Evolutionary conservation across 208 protist genomes (phyloP).

Genomic region (Zelonia costaricensis): DNA sequence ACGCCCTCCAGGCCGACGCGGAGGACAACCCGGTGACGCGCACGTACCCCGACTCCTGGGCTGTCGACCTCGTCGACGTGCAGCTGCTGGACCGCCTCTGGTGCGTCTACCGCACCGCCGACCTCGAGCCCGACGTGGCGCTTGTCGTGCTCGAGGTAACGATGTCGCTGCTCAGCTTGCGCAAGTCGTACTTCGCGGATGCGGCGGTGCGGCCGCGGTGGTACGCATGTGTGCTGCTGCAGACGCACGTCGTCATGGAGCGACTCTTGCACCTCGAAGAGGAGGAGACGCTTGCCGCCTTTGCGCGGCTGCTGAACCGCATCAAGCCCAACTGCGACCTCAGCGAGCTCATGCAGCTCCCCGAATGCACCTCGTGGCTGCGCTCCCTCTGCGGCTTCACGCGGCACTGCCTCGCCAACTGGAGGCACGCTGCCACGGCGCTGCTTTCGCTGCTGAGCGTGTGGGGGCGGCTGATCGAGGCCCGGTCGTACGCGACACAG

Average conservation of each 20-base stretch:
- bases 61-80: constrained; percentile 16
- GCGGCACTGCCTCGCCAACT: constrained; percentile 28
- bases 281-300: constrained; percentile 31
- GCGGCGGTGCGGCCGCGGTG: constrained; percentile 26
- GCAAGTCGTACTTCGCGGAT: constrained; percentile 24
- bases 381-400: constrained; percentile 29
- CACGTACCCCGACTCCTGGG: constrained; percentile 19
- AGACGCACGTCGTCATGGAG: constrained; percentile 58
- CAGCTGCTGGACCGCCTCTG: constrained; percentile 20
- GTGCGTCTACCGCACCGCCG: constrained; percentile 20
- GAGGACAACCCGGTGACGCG: constrained; percentile 24
- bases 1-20: not conserved
- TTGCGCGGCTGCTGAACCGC: constrained; percentile 50
- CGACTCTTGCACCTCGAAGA: constrained; percentile 38
- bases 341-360: constrained; percentile 41
- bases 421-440: constrained; percentile 21
- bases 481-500: constrained; percentile 23
- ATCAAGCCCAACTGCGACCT: constrained; percentile 63
- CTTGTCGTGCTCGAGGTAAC: constrained; percentile 25
- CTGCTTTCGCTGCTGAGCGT: constrained; percentile 35
- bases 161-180: constrained; percentile 17
- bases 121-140: constrained; percentile 20
- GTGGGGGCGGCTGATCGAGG: constrained; percentile 38
- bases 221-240: constrained; percentile 43
- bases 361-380: constrained; percentile 37